Conservation (phyloP, 2,329 filamentous ascomycete species). For the Epicoccum nigrum region DNA sequence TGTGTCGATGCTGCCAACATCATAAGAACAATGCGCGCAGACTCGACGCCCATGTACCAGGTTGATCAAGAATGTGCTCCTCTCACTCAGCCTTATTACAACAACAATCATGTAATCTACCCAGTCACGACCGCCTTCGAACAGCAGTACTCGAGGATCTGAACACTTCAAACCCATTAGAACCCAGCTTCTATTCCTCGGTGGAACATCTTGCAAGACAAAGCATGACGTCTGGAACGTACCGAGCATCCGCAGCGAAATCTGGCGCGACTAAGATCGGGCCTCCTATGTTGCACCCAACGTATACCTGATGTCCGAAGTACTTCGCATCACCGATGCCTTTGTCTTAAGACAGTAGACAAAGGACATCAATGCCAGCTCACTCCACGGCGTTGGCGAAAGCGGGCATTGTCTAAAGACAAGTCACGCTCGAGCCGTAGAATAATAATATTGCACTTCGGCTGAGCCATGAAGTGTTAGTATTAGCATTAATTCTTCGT, state of each 20-base stretch:
- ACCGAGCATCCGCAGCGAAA: no score
- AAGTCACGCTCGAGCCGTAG: neutral
- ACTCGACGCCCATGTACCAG: conserved; percentile 17
- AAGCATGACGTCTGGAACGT: neutral
- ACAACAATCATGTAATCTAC: conserved; percentile 1
- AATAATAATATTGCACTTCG: neutral
- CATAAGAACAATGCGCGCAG: conserved; percentile 52
- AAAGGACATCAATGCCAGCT: neutral
- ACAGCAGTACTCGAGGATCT: conserved; percentile 4
- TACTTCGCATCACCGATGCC: neutral
- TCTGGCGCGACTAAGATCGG: no score
- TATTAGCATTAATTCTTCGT: neutral
- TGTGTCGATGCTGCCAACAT: conserved; percentile 53
- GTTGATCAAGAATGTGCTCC: neutral
- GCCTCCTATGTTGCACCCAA: no score
- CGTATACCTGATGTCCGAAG: no score
- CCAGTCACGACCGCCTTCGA: conserved; percentile 2
- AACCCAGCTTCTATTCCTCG: neutral
- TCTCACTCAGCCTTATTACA: conserved; percentile 8
- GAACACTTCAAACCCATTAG: neutral
- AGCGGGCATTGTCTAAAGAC: neutral
- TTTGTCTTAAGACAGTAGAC: neutral
- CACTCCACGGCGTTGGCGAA: neutral
- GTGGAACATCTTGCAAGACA: neutral
- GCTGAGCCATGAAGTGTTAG: neutral